Evolutionary conservation across 1,139 yeast species (phyloP).

Genomic region (Candida tunisiensis): DNA sequence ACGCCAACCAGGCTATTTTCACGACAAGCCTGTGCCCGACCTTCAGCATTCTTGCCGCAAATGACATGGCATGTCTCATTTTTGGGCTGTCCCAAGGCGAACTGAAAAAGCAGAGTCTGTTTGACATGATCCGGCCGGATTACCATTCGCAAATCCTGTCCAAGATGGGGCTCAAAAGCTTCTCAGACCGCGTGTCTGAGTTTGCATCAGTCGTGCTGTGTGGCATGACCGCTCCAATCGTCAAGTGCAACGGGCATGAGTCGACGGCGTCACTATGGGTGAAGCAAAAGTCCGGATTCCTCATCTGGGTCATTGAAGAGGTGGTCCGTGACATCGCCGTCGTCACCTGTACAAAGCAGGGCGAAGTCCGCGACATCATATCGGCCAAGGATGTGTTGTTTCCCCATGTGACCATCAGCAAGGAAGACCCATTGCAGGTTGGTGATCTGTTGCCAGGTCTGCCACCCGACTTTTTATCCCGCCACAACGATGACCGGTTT

Average conservation of each 20-base stretch:
- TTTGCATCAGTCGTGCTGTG: slow-evolving; percentile 23
- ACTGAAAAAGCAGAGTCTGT: slow-evolving; percentile 42
- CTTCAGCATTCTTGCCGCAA: slow-evolving; percentile 69
- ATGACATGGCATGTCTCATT: slow-evolving; percentile 76
- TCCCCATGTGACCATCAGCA: too few species aligned
- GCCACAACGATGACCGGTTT: too few species aligned
- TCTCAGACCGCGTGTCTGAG: background rate
- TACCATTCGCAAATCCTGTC: slow-evolving; percentile 17
- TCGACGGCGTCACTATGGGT: slow-evolving; percentile 52
- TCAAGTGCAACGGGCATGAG: slow-evolving; percentile 23
- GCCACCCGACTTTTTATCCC: too few species aligned
- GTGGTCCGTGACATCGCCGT: too few species aligned
- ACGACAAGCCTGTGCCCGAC: slow-evolving; percentile 67
- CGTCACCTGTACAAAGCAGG: too few species aligned
- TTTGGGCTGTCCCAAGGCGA: slow-evolving; percentile 65
- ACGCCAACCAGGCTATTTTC: slow-evolving; percentile 39
- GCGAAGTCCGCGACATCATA: too few species aligned
- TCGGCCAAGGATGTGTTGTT: too few species aligned
- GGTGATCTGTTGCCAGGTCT: too few species aligned
- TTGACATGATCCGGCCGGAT: slow-evolving; percentile 66
- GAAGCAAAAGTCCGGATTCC: slow-evolving; percentile 42
- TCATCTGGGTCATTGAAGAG: slow-evolving; percentile 79
- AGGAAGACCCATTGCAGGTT: too few species aligned
- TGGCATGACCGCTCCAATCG: slow-evolving; percentile 37
- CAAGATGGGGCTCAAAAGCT: slow-evolving; percentile 1